These are phyloP conservation scores for Gonium pectorale DNA, from an alignment of 139 green algal species.

Conservation along the genomic window DNA sequence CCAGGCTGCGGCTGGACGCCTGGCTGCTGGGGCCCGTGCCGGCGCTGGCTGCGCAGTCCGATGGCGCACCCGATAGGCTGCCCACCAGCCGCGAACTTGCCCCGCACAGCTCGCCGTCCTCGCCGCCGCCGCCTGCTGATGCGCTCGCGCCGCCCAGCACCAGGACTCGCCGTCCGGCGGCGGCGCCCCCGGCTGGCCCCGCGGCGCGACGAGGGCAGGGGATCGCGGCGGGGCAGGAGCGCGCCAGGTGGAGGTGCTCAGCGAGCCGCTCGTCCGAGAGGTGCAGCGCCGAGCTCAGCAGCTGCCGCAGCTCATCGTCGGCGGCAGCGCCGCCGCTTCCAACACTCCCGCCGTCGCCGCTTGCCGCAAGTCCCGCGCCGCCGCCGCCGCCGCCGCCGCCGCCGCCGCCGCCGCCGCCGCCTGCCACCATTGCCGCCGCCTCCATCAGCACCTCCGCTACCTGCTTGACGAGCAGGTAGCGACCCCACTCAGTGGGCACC, in stretches of 20 bases:
- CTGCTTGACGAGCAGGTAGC: slow-evolving; percentile 21
- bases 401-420: not conserved
- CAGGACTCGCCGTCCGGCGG: too few relatives aligned
- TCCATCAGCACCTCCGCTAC: not conserved
- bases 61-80: too few relatives aligned
- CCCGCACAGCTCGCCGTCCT: not conserved
- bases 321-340: not conserved
- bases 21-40: not conserved
- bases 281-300: slow-evolving; percentile 15
- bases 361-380: not conserved
- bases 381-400: not conserved
- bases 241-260: not conserved
- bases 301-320: not conserved
- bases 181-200: too few relatives aligned
- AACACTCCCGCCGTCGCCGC: not conserved
- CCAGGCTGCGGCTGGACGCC: slow-evolving; percentile 4
- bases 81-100: too few relatives aligned
- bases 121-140: too few relatives aligned
- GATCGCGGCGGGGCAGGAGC: slow-evolving; percentile 7
- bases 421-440: not conserved
- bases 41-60: not conserved
- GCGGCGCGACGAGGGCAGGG: not conserved
- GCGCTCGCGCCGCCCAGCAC: not conserved
- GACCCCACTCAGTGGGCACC: slow-evolving; percentile 15
- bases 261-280: not conserved